Evolutionary conservation across 1,284 basidiomycete genomes (phyloP), one percentile per base, ranked within the genome.

Genomic region (Ustilago shanxiensis): DNA sequence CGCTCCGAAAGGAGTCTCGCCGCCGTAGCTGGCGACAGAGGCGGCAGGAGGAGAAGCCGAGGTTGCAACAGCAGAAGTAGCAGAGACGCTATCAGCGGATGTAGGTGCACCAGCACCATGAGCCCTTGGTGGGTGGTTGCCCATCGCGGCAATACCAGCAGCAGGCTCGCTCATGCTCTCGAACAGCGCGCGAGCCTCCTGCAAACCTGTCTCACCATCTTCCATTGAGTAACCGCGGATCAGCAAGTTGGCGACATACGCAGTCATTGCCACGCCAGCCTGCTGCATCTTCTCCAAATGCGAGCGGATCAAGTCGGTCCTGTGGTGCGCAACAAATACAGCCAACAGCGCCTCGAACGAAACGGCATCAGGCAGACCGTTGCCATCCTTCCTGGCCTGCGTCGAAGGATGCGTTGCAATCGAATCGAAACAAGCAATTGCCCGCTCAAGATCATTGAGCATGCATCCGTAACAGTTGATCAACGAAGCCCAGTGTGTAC

Each of bases 161-260:
- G 93, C 89, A 1, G 93, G 92, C 85, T 99, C 95, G n/a, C 88
- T 88, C 86, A 99, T 89, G n/a, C 88, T 87, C 86, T 95, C 94
- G 85, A 99, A 99, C 53, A 97, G 67, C 9, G 71, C 76, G 14
- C 84, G 72, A 14, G 84, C 84, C 53, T 82, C 81, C 44, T 77
- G 54, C 28, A 85, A 64, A 4, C 83, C 88, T 6, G 92, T 92
- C 8, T 89, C 89, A 0, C 95, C 91, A n/a, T 60, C 47, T 83
- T 95, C 93, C 1, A 93, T 94, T 56, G 85, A 79, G 57, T 66
- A 77, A 14, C 86, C 85, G 84, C 92, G 92, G 88, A 99, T 98
- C 79, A 98, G 88, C 71, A 93, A 89, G 87, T 99, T 99, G 50
- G 93, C 93, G 73, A 98, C 93, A 87, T 99, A 99, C 0, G 97